A percentile compares a stretch with the other conserved stretches of the same genome.
Conservation (phyloP, 176 grass and related monocot genomes). For the barley (Hordeum vulgare) region MorexV3_pseudomolecules_assembly NC_058524.1:418743740-418744239, state of each 20-base stretch:
- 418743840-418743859: neutral
- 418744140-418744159: neutral
- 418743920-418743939: neutral
- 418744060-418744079: neutral
- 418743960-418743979: neutral
- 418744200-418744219: neutral
- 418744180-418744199: neutral
- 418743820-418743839: neutral
- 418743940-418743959: neutral
- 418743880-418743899: neutral
- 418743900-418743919: neutral
- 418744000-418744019: neutral
- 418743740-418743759: slow-evolving; percentile 14
- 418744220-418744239: neutral
- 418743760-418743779: neutral
- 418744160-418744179: neutral
- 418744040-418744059: neutral
- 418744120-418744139: neutral
- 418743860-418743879: neutral
- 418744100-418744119: neutral
- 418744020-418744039: neutral
- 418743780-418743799: neutral
- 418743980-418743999: slow-evolving; percentile 23
- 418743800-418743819: neutral
- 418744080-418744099: slow-evolving; percentile 27